A percentile compares a stretch with the other conserved stretches of the same genome.
These are phyloP conservation scores for Lachancea meyersii DNA, from an alignment of 805 yeast species.

Conservation along the genomic window DNA sequence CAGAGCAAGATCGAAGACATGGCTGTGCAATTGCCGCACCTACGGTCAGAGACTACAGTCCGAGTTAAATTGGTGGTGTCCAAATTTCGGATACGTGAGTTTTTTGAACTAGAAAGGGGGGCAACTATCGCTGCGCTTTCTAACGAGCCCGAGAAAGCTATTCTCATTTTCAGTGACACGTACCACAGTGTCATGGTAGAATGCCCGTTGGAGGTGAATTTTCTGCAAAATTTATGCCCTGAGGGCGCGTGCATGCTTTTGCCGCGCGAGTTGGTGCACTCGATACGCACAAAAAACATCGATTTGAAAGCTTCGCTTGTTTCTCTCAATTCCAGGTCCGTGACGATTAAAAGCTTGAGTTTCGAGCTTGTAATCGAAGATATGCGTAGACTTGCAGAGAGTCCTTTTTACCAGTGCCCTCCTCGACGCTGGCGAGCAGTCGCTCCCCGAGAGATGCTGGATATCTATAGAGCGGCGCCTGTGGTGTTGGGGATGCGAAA, in stretches of 20 bases:
- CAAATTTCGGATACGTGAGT: background rate
- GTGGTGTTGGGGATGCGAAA: background rate
- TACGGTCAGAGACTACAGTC: background rate
- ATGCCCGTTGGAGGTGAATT: background rate
- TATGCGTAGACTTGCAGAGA: background rate
- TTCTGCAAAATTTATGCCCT: background rate
- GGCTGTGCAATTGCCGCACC: background rate
- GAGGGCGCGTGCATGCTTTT: constrained; percentile 3
- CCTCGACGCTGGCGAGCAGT: background rate
- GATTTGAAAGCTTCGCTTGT: background rate
- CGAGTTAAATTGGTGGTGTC: background rate
- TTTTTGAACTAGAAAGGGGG: background rate
- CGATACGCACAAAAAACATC: background rate
- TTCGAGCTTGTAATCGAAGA: background rate
- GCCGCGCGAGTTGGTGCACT: constrained; percentile 5
- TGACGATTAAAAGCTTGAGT: background rate
- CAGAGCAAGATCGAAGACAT: background rate
- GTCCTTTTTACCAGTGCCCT: background rate
- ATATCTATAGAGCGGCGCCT: background rate
- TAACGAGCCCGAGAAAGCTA: too few relatives aligned
- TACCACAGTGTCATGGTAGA: constrained; percentile 3
- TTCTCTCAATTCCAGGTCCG: background rate
- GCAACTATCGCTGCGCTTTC: background rate
- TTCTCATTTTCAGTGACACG: background rate
- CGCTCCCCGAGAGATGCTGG: background rate